Evolutionary conservation across 768 basidiomycete genomes (phyloP), one percentile per base, ranked within the genome.

Genomic region (Tricholoma hemisulphureum): DNA sequence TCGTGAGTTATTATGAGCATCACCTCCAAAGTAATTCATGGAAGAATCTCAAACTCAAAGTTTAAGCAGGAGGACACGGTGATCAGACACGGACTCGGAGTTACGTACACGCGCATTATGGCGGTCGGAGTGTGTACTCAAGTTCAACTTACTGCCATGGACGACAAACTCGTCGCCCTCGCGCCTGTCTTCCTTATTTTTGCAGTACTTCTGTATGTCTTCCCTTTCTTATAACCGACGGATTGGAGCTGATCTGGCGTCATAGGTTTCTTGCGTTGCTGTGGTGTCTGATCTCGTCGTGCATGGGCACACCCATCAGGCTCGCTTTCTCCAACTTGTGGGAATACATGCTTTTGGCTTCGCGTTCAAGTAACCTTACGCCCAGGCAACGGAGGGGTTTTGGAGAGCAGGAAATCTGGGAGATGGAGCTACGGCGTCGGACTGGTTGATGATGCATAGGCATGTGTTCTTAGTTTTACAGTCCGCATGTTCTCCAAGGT

Each of bases 211-310:
- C 64, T 86, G 85, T 67, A 53, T 51, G 39, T 45, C 11, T 34
- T 20, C 18, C 45, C 32, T 57, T 51, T 54, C 6, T 16, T 50
- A 32, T 23, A 21, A 39, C 46, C 57, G 58, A 55, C 6, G 18
- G 48, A 31, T 58, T 53, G 16, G 50, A 24, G 10, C 34, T 64
- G 45, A 58, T 31, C 55, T 16, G 37, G 51, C 23, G 21, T 53
- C 35, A 23, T 63, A 85, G 83, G 35, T 67, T 80, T 35, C 76
- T 80, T 14, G 73, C 80, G 26, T 64, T 88, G 6, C 77, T 79
- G 39, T 87, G 87, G 84, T 89, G 87, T 65, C 69, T 87, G 58
- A 69, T 89, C 51, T 86, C 86, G 31, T 88, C 86, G 6, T 87
- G 87, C 72, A 67, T 88, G 57, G 87, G 87, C 26, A 72, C 73